Percentiles rank a stretch among this genome's conserved stretches.
phyloP scores from a whole-genome alignment of 257 asterid genomes.

The Phtheirospermum japonicum region DNA sequence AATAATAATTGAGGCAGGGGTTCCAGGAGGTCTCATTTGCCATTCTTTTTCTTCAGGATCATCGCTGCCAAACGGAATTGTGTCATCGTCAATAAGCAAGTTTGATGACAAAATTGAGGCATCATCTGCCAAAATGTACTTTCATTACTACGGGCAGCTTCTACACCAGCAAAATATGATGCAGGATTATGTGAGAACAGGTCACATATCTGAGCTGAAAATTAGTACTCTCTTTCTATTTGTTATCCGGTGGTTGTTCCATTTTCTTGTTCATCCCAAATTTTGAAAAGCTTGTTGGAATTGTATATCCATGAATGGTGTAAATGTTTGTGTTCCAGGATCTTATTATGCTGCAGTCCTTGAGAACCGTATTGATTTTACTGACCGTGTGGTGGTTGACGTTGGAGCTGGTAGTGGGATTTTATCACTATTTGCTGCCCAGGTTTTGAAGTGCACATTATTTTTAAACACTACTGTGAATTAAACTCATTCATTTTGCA shows the following conservation, averaged over 20 bases:
- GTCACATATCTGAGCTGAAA: slow-evolving; percentile 43
- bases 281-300: slow-evolving; percentile 20
- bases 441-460: slow-evolving; percentile 48
- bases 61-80: slow-evolving; percentile 59
- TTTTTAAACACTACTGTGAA: slow-evolving; percentile 23
- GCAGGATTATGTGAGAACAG: slow-evolving; percentile 99
- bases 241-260: slow-evolving; percentile 10
- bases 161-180: slow-evolving; percentile 98
- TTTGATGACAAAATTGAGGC: slow-evolving; percentile 95
- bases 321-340: slow-evolving; percentile 53
- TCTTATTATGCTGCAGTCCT: slow-evolving; percentile 95
- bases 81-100: slow-evolving; percentile 57
- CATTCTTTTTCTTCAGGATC: slow-evolving; percentile 44
- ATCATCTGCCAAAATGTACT: slow-evolving; percentile 97
- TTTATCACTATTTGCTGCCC: slow-evolving; percentile 97
- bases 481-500: slow-evolving; percentile 24
- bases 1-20: slow-evolving; percentile 11
- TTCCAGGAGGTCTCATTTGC: slow-evolving; percentile 19
- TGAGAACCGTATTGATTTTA: slow-evolving; percentile 87
- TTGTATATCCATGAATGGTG: slow-evolving; percentile 23
- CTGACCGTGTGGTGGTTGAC: slow-evolving; percentile 85
- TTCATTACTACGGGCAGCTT: slow-evolving; percentile 96
- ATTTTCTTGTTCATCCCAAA: slow-evolving; percentile 8
- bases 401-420: slow-evolving; percentile 99
- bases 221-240: slow-evolving; percentile 13